Conservation (phyloP, 2,329 filamentous ascomycete genomes). For the Penicillium palitans region DNA sequence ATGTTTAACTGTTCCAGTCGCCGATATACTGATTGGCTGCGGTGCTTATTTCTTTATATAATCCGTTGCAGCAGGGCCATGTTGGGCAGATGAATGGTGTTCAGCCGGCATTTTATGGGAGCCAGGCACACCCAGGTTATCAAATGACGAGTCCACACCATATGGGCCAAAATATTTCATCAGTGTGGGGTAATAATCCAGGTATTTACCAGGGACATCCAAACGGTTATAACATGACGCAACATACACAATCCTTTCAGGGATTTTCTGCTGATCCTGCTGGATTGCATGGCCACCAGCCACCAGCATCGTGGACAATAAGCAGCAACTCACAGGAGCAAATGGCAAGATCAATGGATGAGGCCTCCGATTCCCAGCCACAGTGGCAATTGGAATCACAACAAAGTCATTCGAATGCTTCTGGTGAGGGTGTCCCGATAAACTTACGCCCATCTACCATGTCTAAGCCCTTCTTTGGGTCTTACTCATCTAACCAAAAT, state of each 20-base stretch:
- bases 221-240: conserved; percentile 4
- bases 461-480: conserved; percentile 9
- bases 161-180: neutral
- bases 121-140: conserved; percentile 4
- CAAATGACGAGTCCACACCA: conserved; percentile 1
- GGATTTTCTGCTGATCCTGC: conserved; percentile 1
- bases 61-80: neutral
- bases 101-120: conserved; percentile 1
- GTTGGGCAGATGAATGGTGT: neutral
- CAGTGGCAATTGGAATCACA: conserved; percentile 19
- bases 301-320: neutral
- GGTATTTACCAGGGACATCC: neutral
- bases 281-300: conserved; percentile 1
- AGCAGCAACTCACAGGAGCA: neutral
- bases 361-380: conserved; percentile 5
- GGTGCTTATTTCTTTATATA: conserved; percentile 4
- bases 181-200: neutral
- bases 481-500: conserved; percentile 8
- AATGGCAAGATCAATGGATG: neutral
- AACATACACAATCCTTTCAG: conserved; percentile 5
- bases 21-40: neutral
- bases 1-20: neutral
- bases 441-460: conserved; percentile 1
- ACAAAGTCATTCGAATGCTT: neutral
- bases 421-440: neutral